phyloP scores from a whole-genome alignment of 441 rosid genomes.

The Corymbia citriodora region DNA sequence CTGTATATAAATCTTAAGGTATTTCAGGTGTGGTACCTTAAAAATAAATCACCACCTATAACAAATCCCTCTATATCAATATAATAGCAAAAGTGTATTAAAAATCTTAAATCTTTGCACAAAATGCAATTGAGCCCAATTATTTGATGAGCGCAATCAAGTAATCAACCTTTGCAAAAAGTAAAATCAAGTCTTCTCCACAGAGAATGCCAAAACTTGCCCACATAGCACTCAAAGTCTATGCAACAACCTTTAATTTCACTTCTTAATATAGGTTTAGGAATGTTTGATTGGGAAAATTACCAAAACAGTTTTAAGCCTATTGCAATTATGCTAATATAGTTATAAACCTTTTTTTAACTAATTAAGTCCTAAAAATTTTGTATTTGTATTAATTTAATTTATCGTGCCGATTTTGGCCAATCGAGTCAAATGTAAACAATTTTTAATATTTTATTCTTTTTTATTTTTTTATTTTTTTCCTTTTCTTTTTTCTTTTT shows the following conservation, averaged over 20 bases:
- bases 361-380: too few relatives aligned
- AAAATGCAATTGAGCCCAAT: neutral
- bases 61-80: neutral
- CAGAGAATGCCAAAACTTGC: too few relatives aligned
- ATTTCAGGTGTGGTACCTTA: neutral
- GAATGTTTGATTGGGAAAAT: too few relatives aligned
- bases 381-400: too few relatives aligned
- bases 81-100: neutral
- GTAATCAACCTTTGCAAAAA: neutral
- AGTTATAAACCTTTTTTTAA: too few relatives aligned
- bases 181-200: neutral
- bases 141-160: neutral
- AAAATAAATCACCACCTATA: neutral
- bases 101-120: neutral
- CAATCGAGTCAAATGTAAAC: too few relatives aligned
- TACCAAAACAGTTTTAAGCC: too few relatives aligned
- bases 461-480: too few relatives aligned
- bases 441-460: too few relatives aligned
- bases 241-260: neutral
- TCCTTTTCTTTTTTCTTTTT: too few relatives aligned
- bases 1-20: neutral
- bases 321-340: too few relatives aligned
- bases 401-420: too few relatives aligned
- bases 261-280: neutral
- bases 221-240: neutral